Base-by-base conservation (phyloP, 164 flowering plant species). In the Vitis riparia region DNA sequence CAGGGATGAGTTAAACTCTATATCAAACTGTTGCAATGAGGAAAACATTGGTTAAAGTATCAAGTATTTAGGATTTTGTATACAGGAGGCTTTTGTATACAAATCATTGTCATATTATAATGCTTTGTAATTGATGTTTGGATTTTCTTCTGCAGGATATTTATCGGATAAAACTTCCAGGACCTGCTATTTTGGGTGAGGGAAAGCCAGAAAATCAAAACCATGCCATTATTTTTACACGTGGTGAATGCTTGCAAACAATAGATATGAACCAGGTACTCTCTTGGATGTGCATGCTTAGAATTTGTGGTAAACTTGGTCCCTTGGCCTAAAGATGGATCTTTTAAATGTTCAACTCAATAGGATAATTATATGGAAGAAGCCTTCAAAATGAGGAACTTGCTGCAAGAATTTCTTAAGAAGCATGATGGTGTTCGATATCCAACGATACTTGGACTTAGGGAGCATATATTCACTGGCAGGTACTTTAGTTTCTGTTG, bases 201-300 rank as follows among this genome's bases (percentile, higher is more conserved):
- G 91, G 91, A 8, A 87, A 87, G 59, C 91, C 88, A 3, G 91
- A 87, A 80, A 87, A 87, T 71, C 91, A 87, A n/a, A 87, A 87
- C 73, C 91, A 87, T 75, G 88, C 91, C 11, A 87, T 87, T 59
- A 87, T 85, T 70, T 87, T 87, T 68, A 87, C 86, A 5, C 87
- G 88, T 57, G 91, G 91, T 13, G 87, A 83, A 79, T 86, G 82
- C 60, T 68, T 87, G 79, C 90, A 87, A 72, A 82, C 90, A 65
- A 87, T 87, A 60, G 90, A 87, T 71, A 87, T 87, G 90, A 87
- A 87, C 67, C 90, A 87, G 87, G 90, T 87, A 71, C 19, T 11
- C 15, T 32, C 27, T 23, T 53, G 55, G 30, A 29, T 16, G 37
- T n/a, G 56, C 13, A 15, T 58, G 15, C 55, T 59, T 58, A 9